Percentiles rank a stretch among this genome's conserved stretches.
Evolutionary conservation across 192 early-diverging fungal genomes (phyloP).

Genomic region (Coemansia sp.): DNA sequence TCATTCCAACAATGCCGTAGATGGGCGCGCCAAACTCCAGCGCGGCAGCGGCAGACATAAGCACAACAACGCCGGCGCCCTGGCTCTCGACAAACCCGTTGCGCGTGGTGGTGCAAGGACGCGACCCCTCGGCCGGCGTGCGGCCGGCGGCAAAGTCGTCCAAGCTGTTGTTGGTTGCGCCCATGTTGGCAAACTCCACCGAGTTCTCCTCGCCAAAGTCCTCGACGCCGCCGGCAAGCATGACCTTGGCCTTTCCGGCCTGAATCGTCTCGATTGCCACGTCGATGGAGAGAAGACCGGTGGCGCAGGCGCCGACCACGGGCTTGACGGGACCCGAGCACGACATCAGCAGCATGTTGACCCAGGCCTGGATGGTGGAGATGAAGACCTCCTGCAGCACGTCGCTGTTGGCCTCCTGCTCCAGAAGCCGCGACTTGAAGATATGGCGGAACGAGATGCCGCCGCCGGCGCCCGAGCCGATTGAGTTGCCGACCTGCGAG

Average conservation of each 20-base stretch:
- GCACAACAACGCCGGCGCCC: slow-evolving; percentile 82
- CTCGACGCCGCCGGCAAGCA: slow-evolving; percentile 89
- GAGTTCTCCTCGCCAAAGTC: slow-evolving; percentile 85
- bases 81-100: slow-evolving; percentile 92
- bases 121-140: slow-evolving; percentile 84
- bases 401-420: slow-evolving; percentile 80
- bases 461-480: slow-evolving; percentile 88
- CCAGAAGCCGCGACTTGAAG: slow-evolving; percentile 73
- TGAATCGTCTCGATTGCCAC: slow-evolving; percentile 87
- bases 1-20: slow-evolving; percentile 82
- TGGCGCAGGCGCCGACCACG: slow-evolving; percentile 85
- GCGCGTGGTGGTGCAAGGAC: slow-evolving; percentile 84
- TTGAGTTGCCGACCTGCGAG: slow-evolving; percentile 85
- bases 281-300: slow-evolving; percentile 90
- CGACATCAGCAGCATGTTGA: slow-evolving; percentile 91
- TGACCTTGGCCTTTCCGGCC: slow-evolving; percentile 84
- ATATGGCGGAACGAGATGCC: slow-evolving; percentile 67
- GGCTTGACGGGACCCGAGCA: slow-evolving; percentile 86
- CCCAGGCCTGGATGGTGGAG: slow-evolving; percentile 30
- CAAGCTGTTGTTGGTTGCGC: slow-evolving; percentile 83
- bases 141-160: slow-evolving; percentile 87
- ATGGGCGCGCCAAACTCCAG: slow-evolving; percentile 90
- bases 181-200: slow-evolving; percentile 93
- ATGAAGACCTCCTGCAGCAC: slow-evolving; percentile 78
- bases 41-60: slow-evolving; percentile 84